These are phyloP conservation scores for Rhodotorula kratochvilovae DNA, from an alignment of 768 basidiomycete genomes.

Conservation along the genomic window DNA sequence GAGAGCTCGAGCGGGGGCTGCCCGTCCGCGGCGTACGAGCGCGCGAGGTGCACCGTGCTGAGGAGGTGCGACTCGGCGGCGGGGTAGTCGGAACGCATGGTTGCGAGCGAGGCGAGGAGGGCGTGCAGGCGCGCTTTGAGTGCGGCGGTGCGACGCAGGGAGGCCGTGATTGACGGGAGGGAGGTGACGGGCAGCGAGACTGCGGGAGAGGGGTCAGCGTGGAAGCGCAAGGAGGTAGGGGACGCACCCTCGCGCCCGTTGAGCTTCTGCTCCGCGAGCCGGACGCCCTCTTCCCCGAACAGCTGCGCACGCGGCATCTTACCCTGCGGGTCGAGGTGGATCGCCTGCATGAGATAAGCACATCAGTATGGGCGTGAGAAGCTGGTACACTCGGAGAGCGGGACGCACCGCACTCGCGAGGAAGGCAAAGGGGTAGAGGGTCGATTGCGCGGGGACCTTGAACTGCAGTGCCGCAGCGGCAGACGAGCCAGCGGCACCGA, in stretches of 20 bases:
- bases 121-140: conserved; percentile 12
- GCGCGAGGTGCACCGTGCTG: background rate
- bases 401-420: conserved; percentile 7
- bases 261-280: background rate
- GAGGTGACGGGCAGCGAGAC: background rate
- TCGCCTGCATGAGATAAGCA: background rate
- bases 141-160: background rate
- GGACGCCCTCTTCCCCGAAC: conserved; percentile 18
- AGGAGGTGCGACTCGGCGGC: conserved; percentile 9
- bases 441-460: conserved; percentile 4
- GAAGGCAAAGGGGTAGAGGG: conserved; percentile 18
- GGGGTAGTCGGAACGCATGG: conserved; percentile 2
- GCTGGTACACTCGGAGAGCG: background rate
- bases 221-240: background rate
- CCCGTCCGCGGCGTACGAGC: background rate
- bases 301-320: conserved; percentile 12
- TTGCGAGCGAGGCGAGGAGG: background rate
- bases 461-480: background rate
- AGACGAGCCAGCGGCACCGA: background rate
- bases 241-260: conserved; percentile 10
- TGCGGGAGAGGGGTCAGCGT: background rate
- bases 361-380: background rate
- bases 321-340: conserved; percentile 20
- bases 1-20: too few species aligned
- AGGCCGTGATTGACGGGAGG: background rate